A percentile compares a stretch with the other conserved stretches of the same genome.
These are phyloP conservation scores for Lecanicillium sp. DNA, from an alignment of 2,329 filamentous ascomycete species.

Conservation along the genomic window DNA sequence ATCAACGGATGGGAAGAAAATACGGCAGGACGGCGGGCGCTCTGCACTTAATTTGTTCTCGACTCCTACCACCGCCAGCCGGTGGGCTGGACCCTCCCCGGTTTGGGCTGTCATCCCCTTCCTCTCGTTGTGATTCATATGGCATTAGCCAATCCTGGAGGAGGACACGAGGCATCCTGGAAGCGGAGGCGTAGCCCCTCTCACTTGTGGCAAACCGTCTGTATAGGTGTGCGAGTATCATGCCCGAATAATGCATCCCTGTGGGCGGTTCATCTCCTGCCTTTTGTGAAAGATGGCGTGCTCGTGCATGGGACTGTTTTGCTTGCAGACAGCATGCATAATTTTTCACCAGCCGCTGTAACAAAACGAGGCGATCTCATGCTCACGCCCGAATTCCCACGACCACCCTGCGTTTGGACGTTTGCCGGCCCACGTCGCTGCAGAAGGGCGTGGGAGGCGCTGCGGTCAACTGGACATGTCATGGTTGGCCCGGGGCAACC, in stretches of 20 bases:
- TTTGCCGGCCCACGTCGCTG: neutral
- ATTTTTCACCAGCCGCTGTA: too few species aligned
- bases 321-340: too few species aligned
- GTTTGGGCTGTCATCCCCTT: neutral
- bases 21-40: neutral
- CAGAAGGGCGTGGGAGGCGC: neutral
- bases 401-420: too few species aligned
- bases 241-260: neutral
- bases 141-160: neutral
- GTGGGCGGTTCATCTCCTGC: too few species aligned
- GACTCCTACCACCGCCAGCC: neutral
- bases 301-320: too few species aligned
- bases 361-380: too few species aligned
- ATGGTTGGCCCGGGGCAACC: conserved; percentile 5
- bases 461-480: neutral
- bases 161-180: neutral
- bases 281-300: too few species aligned
- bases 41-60: neutral
- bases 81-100: neutral
- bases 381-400: too few species aligned
- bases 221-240: conserved; percentile 10
- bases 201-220: neutral
- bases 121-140: neutral
- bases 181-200: neutral
- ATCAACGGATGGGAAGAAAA: conserved; percentile 2